phyloP scores from a whole-genome alignment of 83 land plant genomes.

The Thuja plicata region DNA sequence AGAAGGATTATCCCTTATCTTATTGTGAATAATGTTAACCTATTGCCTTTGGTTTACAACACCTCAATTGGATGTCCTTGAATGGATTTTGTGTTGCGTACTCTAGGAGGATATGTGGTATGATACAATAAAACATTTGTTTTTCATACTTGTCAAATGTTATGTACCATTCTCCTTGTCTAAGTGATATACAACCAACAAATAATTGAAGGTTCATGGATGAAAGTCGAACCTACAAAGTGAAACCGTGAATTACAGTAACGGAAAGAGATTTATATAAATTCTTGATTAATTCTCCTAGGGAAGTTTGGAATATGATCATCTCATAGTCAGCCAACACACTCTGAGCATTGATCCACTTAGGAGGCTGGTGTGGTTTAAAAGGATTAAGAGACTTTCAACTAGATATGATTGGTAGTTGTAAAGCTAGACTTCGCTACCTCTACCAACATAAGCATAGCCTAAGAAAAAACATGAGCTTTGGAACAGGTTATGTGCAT shows the following conservation, averaged over 20 bases:
- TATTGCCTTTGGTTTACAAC: not conserved
- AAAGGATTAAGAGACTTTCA: too few relatives aligned
- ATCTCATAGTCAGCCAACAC: too few relatives aligned
- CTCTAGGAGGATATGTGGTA: not conserved
- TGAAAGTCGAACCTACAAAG: not conserved
- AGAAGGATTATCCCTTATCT: too few relatives aligned
- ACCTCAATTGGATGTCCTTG: not conserved
- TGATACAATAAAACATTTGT: not conserved
- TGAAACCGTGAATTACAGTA: not conserved
- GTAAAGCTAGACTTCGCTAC: too few relatives aligned
- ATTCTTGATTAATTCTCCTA: not conserved
- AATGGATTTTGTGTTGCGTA: not conserved
- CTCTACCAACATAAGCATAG: too few relatives aligned
- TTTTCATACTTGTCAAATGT: not conserved
- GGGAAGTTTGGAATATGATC: not conserved
- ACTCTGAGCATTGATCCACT: too few relatives aligned
- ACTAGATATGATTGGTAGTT: too few relatives aligned
- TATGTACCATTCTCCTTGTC: too few relatives aligned
- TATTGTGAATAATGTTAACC: too few relatives aligned
- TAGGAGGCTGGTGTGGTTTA: too few relatives aligned
- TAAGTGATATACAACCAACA: not conserved
- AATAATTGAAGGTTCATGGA: not conserved
- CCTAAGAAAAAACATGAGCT: too few relatives aligned
- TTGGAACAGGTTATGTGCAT: too few relatives aligned
- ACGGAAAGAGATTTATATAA: not conserved